Evolutionary conservation across 108 stramenopile species (phyloP), one percentile per base, ranked within the genome.

Genomic region (Schizochytrium sp.): DNA sequence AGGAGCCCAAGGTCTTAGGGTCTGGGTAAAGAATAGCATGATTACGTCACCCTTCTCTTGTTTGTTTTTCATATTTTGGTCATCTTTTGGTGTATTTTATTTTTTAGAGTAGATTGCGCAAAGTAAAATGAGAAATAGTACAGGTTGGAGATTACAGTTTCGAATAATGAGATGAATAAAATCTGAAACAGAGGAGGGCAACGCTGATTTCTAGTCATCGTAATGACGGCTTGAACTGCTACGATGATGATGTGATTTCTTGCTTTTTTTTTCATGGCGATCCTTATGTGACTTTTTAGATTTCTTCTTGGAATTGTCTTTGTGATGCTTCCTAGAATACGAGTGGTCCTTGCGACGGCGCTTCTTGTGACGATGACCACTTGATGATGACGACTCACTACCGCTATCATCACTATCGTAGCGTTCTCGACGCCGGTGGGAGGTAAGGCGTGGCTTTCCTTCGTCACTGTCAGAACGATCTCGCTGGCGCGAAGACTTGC

Each of bases 221-320:
- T 69, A 44, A 0, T 15, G 40, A 15, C 28, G 12, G 19, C 44
- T 15, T 15, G 40, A 44, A 38, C 2, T 38, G 64, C 64, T 69
- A 38, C 28, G 19, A n/a, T 60, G 59, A 17, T 60, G 17, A 41
- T 28, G 72, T 28, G 40, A 41, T 72, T 2, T 72, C 40, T 83
- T 49, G 0, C 47, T 83, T 53, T 83, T 83, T 3, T 83, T 50
- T 1, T 13, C 53, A 17, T 60, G 17, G 59, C 59, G 17, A 17
- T 60, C n/a, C 59, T 60, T 60, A 17, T 60, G 19, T n/a, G 59
- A 60, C 59, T 60, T 60, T 17, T 60, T 60, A 1, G 50, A 55
- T 13, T 40, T 17, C 41, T 72, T 72, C 10, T 72, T 7, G 10
- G 47, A 55, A 47, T 83, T 83, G 76, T 83, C 38, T 55, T 83